These are phyloP conservation scores for Plasmodium vinckei DNA, from an alignment of 169 alveolate species.

Conservation along the genomic window DNA sequence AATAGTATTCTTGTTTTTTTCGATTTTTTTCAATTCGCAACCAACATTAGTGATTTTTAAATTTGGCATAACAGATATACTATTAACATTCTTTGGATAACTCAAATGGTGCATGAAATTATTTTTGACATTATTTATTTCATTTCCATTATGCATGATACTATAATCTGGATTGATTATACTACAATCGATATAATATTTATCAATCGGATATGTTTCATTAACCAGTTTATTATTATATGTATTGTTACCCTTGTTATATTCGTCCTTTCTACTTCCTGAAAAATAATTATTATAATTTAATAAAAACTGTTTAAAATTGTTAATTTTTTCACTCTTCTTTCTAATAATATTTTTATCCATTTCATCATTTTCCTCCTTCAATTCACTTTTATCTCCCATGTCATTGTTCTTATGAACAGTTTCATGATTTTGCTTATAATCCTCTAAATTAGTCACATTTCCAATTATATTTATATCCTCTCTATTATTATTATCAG, in stretches of 20 bases:
- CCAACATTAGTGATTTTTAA: background rate
- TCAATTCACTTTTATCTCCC: background rate
- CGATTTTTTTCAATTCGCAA: background rate
- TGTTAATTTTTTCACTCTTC: slow-evolving; percentile 11
- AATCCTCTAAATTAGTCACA: background rate
- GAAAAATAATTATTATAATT: slow-evolving; percentile 12
- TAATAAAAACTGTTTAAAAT: slow-evolving; percentile 21
- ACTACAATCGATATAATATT: slow-evolving; percentile 2
- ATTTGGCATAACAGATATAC: background rate
- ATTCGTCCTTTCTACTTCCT: background rate
- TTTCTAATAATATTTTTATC: slow-evolving; percentile 6
- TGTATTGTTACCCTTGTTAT: background rate
- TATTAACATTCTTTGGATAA: background rate
- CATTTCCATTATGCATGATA: background rate
- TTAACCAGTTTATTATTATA: background rate
- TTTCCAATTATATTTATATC: background rate
- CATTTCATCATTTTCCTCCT: background rate
- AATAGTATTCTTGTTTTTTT: background rate
- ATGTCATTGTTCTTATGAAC: background rate
- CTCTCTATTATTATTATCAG: background rate
- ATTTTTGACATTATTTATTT: background rate
- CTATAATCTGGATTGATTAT: background rate
- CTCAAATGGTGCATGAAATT: background rate
- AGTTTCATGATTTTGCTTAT: background rate
- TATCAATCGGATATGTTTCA: background rate